These are phyloP conservation scores for Kwoniella sp. DNA, from an alignment of 768 basidiomycete species.

Conservation along the genomic window DNA sequence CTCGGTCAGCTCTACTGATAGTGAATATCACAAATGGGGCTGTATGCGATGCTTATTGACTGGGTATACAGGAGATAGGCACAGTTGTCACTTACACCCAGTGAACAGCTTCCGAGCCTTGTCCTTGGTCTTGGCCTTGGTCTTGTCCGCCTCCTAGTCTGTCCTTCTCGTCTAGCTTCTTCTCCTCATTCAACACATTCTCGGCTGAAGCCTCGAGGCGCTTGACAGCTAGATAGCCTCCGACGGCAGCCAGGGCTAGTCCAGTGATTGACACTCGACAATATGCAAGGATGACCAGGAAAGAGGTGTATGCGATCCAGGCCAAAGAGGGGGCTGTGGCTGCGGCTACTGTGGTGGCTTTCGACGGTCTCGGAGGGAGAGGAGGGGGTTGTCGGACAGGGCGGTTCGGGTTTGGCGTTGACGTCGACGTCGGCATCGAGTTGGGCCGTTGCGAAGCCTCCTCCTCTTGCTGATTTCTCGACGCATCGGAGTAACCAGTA, in stretches of 20 bases:
- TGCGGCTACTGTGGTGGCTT: constrained; percentile 1
- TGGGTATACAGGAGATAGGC: too few relatives aligned
- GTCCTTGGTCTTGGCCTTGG: neutral
- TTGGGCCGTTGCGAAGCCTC: too few relatives aligned
- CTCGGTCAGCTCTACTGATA: neutral
- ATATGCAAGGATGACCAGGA: constrained; percentile 17
- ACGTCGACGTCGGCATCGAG: neutral
- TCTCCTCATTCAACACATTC: constrained; percentile 2
- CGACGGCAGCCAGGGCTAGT: neutral
- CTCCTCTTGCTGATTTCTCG: too few relatives aligned
- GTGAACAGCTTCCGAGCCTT: constrained; percentile 13
- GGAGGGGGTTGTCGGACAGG: constrained; percentile 11
- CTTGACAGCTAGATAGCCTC: constrained; percentile 7
- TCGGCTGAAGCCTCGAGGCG: constrained; percentile 6
- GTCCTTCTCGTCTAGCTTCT: neutral
- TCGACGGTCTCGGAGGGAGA: constrained; percentile 4
- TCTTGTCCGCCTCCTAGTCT: neutral
- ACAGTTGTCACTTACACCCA: constrained; percentile 38
- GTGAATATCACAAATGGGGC: too few relatives aligned
- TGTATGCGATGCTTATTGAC: too few relatives aligned
- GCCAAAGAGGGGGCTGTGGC: constrained; percentile 5
- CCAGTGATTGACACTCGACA: constrained; percentile 9
- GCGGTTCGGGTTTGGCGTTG: neutral
- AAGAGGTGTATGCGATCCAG: constrained; percentile 10
- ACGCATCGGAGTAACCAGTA: too few relatives aligned